Percentiles rank a stretch among this genome's conserved stretches.
These are phyloP conservation scores for Nitzschia inconspicua DNA, from an alignment of 108 stramenopile genomes.

Conservation along the genomic window DNA sequence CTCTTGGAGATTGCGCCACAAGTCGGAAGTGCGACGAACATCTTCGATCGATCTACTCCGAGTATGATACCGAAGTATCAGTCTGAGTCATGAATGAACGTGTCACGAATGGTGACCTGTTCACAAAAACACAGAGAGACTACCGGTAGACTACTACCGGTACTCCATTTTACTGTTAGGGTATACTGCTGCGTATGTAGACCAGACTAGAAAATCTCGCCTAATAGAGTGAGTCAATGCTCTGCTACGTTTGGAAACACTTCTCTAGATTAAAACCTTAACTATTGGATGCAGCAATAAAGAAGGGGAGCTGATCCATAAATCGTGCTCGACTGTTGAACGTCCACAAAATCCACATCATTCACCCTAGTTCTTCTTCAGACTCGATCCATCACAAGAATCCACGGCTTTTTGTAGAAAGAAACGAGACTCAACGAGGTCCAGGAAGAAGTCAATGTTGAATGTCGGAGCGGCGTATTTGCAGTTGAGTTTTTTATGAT, in stretches of 20 bases:
- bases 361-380: neutral
- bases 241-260: neutral
- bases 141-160: too few species aligned
- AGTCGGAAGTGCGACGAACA: too few species aligned
- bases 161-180: too few species aligned
- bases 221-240: too few species aligned
- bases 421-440: neutral
- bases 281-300: neutral
- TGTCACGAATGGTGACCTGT: too few species aligned
- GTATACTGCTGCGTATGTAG: too few species aligned
- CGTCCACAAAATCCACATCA: neutral
- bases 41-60: too few species aligned
- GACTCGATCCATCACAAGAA: too few species aligned
- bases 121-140: too few species aligned
- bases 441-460: conserved; percentile 34
- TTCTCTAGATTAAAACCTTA: neutral
- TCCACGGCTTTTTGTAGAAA: neutral
- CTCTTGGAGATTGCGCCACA: neutral
- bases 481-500: conserved; percentile 47
- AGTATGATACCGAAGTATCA: too few species aligned
- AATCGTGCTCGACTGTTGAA: neutral
- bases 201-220: too few species aligned
- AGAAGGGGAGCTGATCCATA: neutral
- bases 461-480: conserved; percentile 55
- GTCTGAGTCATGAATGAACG: too few species aligned